phyloP scores from a whole-genome alignment of 2,329 filamentous ascomycete species.

The Aureobasidium sp. region DNA sequence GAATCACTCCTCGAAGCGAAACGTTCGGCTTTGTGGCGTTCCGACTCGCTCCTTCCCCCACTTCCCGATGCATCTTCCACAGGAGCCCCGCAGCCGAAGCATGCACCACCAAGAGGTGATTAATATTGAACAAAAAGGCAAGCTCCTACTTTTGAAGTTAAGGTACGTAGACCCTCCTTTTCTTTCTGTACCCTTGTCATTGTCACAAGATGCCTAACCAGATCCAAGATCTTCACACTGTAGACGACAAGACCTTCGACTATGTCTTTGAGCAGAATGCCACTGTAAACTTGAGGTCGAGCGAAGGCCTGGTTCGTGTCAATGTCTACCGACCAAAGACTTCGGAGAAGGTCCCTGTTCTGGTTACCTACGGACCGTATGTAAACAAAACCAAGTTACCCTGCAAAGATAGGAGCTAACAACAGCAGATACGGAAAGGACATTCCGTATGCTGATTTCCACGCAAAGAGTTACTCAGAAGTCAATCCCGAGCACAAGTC shows the following conservation, averaged over 20 bases:
- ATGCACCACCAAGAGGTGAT: not conserved
- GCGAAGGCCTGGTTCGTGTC: slow-evolving; percentile 24
- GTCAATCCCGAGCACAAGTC: slow-evolving; percentile 31
- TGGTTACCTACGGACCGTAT: slow-evolving; percentile 59
- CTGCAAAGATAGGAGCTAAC: not conserved
- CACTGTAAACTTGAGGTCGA: slow-evolving; percentile 22
- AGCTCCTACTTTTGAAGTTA: not conserved
- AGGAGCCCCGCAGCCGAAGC: not conserved
- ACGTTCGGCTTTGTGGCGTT: not conserved
- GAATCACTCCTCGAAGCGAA: not conserved
- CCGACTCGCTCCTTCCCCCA: not conserved
- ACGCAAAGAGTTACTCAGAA: slow-evolving; percentile 39
- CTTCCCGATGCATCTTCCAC: not conserved
- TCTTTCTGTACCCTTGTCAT: not conserved
- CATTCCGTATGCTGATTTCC: slow-evolving; percentile 53
- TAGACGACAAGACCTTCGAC: slow-evolving; percentile 23
- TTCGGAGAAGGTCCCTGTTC: slow-evolving; percentile 43
- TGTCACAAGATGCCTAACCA: slow-evolving; percentile 23
- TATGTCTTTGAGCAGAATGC: slow-evolving; percentile 29
- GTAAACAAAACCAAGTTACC: fast-evolving
- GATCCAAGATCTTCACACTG: slow-evolving; percentile 23
- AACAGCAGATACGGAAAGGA: slow-evolving; percentile 54
- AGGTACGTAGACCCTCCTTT: not conserved
- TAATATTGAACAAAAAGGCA: slow-evolving; percentile 8
- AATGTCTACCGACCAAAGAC: slow-evolving; percentile 29